Evolutionary conservation across 148 eudicot genomes (phyloP), one percentile per base, ranked within the genome.

Genomic region (Rhododendron simsii): DNA sequence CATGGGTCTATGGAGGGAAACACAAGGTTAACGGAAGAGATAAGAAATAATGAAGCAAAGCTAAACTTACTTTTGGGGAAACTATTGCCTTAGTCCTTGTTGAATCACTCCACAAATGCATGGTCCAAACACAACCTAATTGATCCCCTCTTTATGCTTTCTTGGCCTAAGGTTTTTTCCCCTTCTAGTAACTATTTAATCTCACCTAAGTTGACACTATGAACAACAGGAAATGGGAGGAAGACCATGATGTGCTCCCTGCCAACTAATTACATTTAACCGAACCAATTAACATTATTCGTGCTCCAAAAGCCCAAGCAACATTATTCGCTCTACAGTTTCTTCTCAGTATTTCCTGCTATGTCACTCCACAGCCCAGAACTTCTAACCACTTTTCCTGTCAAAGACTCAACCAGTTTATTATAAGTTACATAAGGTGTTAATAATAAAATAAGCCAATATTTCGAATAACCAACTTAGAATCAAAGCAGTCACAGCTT

Each of bases 371-470:
- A 87, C 98, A 95, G 37, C 99, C 99, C 88, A 98, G 91, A 82
- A 98, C 99, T 90, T 98, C 99, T 91, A 98, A 84, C 99, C 99
- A 98, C 87, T 95, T 89, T 9, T 94, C 99, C 99, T 98, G 92
- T 84, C 83, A 87, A 87, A 86, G 61, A 81, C 83, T 37, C 74
- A 37, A n/a, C 48, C 39, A 73, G 20, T 45, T 71, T 33, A 73
- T 80, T 83, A 77, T 78, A 30, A 16, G 81, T 83, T 28, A 55
- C 10, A 82, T 20, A 28, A 28, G 30, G 78, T 35, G 4, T 28
- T 65, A 23, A 73, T 53, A 50, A 41, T 45, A 53, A 47, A 67
- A 77, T 55, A 16, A 45, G 47, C 80, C 63, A 50, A 33, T 71
- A 73, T 18, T 65, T 57, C 8, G 10, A 59, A 59, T 59, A 59